phyloP scores from a whole-genome alignment of 805 yeast genomes.

The Barnettozyma pratensis region DNA sequence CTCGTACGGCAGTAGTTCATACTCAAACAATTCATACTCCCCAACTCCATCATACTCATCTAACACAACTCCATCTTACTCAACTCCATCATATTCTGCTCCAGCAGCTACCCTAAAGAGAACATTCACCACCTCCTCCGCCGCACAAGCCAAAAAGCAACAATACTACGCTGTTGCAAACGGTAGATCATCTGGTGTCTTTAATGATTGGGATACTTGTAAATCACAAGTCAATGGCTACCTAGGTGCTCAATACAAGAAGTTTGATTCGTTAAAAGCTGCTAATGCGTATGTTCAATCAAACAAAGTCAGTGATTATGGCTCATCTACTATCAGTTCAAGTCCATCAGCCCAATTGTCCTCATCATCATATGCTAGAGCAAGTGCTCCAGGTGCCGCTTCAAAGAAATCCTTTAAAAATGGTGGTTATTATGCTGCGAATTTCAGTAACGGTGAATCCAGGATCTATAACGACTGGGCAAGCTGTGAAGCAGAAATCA shows the following conservation, averaged over 20 bases:
- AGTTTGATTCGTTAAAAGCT: slow-evolving; percentile 36
- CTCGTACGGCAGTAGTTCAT: too few relatives aligned
- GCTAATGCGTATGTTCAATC: slow-evolving; percentile 42
- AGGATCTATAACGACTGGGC: slow-evolving; percentile 28
- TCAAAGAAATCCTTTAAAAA: neutral
- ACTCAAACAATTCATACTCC: neutral
- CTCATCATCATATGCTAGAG: neutral
- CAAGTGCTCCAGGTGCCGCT: neutral
- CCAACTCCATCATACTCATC: neutral
- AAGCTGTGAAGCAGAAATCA: slow-evolving; percentile 27
- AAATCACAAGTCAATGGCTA: slow-evolving; percentile 45
- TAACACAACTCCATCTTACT: neutral
- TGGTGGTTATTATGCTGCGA: slow-evolving; percentile 28
- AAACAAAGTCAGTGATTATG: neutral
- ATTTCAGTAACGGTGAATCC: slow-evolving; percentile 24
- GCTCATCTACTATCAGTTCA: neutral
- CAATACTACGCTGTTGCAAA: slow-evolving; percentile 48
- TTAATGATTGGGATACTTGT: slow-evolving; percentile 53
- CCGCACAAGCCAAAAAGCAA: neutral
- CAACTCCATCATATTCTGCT: neutral
- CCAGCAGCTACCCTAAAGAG: slow-evolving; percentile 5
- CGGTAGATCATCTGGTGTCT: slow-evolving; percentile 56
- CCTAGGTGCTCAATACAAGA: slow-evolving; percentile 30
- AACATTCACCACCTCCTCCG: neutral
- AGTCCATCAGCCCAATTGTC: too few relatives aligned